A percentile compares a stretch with the other conserved stretches of the same genome.
Evolutionary conservation across 1,284 basidiomycete species (phyloP).

Genomic region (Neolentinus lepideus): DNA sequence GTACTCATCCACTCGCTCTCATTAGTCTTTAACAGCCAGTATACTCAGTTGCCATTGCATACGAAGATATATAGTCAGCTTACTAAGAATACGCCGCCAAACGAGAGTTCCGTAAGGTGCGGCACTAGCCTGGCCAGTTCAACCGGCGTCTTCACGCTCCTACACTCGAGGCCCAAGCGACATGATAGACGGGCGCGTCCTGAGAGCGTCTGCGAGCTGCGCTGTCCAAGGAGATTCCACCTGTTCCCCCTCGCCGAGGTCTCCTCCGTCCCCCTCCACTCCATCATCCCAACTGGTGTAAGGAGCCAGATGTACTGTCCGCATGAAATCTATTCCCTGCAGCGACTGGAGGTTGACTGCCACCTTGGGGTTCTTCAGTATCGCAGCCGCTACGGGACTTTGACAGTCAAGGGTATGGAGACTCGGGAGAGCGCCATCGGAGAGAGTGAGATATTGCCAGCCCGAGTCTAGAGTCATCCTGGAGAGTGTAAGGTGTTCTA

Average conservation of each 20-base stretch:
- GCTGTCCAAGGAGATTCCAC: neutral
- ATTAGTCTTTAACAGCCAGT: too few relatives aligned
- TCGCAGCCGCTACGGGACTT: neutral
- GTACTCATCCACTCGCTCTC: too few relatives aligned
- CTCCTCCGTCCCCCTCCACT: neutral
- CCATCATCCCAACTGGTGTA: neutral
- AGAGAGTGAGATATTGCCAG: neutral
- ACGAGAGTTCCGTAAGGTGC: neutral
- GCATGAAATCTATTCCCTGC: neutral
- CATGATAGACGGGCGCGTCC: neutral
- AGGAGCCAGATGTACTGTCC: neutral
- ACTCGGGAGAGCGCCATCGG: neutral
- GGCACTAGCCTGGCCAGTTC: neutral
- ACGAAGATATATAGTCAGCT: too few relatives aligned
- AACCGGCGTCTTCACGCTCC: neutral
- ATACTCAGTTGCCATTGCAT: too few relatives aligned
- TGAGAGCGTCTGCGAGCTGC: neutral
- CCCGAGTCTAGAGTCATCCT: neutral
- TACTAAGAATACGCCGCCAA: neutral
- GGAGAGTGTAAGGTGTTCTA: neutral
- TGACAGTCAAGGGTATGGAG: neutral
- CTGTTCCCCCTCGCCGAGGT: neutral
- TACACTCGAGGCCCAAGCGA: neutral
- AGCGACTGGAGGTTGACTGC: neutral
- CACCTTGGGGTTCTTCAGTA: neutral